Conservation (phyloP, 2,329 filamentous ascomycete genomes). For the Pleoardoris graminearum region DNA sequence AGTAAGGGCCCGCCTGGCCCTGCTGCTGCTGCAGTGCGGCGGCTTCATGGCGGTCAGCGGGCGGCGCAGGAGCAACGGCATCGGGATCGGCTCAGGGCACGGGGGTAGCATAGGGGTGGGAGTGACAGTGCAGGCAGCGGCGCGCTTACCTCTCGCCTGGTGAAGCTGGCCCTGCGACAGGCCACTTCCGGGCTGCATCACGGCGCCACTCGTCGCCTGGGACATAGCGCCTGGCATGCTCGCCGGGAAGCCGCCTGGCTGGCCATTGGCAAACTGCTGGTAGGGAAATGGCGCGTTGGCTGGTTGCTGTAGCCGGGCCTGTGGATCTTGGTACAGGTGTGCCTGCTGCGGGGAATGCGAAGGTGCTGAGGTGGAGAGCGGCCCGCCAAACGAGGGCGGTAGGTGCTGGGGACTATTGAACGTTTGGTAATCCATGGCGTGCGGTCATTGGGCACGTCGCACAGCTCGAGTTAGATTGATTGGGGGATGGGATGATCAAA, state of each 20-base stretch:
- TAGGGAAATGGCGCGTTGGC: conserved; percentile 33
- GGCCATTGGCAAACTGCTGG: conserved; percentile 40
- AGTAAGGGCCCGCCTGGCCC: conserved; percentile 43
- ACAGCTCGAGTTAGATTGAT: conserved; percentile 46
- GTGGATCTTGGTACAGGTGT: conserved; percentile 37
- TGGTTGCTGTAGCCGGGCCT: conserved; percentile 40
- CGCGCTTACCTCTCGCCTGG: conserved; percentile 45
- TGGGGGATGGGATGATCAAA: conserved; percentile 35
- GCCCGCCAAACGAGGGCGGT: conserved; percentile 37
- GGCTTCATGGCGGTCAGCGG: conserved; percentile 24
- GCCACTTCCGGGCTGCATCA: conserved; percentile 44
- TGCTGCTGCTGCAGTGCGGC: conserved; percentile 36
- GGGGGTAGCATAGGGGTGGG: not conserved
- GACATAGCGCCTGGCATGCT: conserved; percentile 23
- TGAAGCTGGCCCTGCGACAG: conserved; percentile 41
- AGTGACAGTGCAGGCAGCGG: conserved; percentile 8
- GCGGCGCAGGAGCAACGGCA: conserved; percentile 2
- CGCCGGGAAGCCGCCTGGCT: conserved; percentile 32
- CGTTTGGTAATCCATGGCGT: conserved; percentile 44
- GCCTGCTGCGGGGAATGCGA: conserved; percentile 38
- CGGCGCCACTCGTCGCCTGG: conserved; percentile 31
- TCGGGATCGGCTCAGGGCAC: not conserved
- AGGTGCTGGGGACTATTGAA: conserved; percentile 42
- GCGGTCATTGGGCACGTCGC: conserved; percentile 44
- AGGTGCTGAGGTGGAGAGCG: conserved; percentile 32